phyloP scores from a whole-genome alignment of 2,329 filamentous ascomycete species.

The Penicillium sp. region DNA sequence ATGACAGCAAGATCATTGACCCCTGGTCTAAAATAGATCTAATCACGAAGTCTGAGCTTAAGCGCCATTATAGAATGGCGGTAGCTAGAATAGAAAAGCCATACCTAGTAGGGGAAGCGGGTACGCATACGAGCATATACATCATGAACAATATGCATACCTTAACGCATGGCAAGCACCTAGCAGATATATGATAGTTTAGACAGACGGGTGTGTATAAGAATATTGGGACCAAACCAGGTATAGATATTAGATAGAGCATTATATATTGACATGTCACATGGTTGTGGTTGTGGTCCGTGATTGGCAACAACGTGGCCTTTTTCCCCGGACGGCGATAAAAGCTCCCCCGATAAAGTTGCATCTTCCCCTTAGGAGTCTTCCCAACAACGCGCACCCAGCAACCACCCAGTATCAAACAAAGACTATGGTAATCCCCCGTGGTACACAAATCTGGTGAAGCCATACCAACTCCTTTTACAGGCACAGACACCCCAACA shows the following conservation, averaged over 20 bases:
- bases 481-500: slow-evolving; percentile 63
- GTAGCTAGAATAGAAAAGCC: too few relatives aligned
- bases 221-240: not conserved
- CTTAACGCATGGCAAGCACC: too few relatives aligned
- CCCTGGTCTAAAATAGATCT: too few relatives aligned
- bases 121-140: too few relatives aligned
- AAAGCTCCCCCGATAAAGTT: not conserved
- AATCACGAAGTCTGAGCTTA: too few relatives aligned
- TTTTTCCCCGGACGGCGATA: not conserved
- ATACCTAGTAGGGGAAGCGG: too few relatives aligned
- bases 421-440: not conserved
- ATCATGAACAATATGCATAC: too few relatives aligned
- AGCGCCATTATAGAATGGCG: too few relatives aligned
- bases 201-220: not conserved
- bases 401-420: not conserved
- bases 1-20: too few relatives aligned
- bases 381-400: not conserved
- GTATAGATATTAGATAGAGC: too few relatives aligned
- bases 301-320: not conserved
- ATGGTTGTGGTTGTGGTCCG: not conserved
- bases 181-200: too few relatives aligned
- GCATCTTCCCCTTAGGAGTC: not conserved
- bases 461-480: not conserved
- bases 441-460: not conserved
- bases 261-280: not conserved